Evolutionary conservation across 1,139 yeast genomes (phyloP).

Genomic region (Kurtzmaniella quercitrusa): DNA sequence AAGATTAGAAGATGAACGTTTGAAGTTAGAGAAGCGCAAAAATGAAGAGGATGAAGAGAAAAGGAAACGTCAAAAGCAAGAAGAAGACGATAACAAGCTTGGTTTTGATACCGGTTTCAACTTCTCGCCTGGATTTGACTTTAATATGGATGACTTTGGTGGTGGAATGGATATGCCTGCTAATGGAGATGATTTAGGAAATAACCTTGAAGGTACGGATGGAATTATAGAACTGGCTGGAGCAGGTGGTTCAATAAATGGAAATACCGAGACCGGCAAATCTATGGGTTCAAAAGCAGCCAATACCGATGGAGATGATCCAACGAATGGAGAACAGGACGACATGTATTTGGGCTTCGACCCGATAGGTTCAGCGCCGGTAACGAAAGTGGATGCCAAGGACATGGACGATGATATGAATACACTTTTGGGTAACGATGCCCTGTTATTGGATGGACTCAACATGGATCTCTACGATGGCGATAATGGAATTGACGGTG

Average conservation of each 20-base stretch:
- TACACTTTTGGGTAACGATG: conserved; percentile 39
- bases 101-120: conserved; percentile 13
- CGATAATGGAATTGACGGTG: conserved; percentile 17
- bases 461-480: conserved; percentile 42
- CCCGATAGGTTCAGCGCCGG: not conserved
- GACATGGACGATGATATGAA: conserved; percentile 28
- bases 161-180: conserved; percentile 7
- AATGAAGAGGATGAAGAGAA: conserved; percentile 13
- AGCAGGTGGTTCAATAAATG: conserved; percentile 2
- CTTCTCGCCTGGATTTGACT: conserved; percentile 28
- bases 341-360: not conserved
- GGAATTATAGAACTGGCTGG: conserved; percentile 8
- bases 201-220: not conserved
- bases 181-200: conserved; percentile 7
- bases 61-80: conserved; percentile 10
- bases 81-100: conserved; percentile 10
- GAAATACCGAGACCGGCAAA: not conserved
- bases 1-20: conserved; percentile 4
- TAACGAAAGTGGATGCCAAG: not conserved
- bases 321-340: not conserved
- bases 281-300: not conserved
- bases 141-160: conserved; percentile 23
- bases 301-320: not conserved
- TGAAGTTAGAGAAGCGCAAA: conserved; percentile 12
- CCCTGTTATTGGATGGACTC: conserved; percentile 42